These are phyloP conservation scores for Astragalus membranaceus DNA, from an alignment of 306 rosid genomes.

Conservation along the genomic window DNA sequence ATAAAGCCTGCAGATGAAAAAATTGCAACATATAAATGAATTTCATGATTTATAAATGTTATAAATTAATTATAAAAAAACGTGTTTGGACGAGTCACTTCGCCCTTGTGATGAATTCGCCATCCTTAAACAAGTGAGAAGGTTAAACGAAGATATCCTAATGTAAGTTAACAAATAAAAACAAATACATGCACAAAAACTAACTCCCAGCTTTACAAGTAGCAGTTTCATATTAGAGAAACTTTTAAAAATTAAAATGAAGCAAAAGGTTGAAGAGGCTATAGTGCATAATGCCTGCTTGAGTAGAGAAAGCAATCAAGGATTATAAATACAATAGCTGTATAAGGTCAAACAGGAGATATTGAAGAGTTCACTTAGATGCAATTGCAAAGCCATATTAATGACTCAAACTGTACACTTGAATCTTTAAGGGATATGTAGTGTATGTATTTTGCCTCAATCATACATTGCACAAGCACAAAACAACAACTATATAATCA, in stretches of 20 bases:
- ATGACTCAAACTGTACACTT: not conserved
- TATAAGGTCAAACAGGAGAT: not conserved
- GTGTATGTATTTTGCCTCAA: not conserved
- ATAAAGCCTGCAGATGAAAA: conserved; percentile 17
- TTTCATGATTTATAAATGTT: not conserved
- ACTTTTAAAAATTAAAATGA: conserved; percentile 4
- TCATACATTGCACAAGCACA: not conserved
- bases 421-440: not conserved
- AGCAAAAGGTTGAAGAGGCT: not conserved
- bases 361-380: not conserved
- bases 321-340: not conserved
- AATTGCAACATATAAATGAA: conserved; percentile 8
- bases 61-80: not conserved
- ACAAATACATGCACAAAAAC: not conserved
- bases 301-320: not conserved
- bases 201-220: not conserved
- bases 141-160: not conserved
- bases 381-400: not conserved
- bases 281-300: not conserved
- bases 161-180: not conserved
- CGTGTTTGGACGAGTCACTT: not conserved
- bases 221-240: conserved; percentile 11
- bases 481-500: conserved; percentile 15
- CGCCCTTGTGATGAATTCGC: not conserved
- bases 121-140: not conserved